Conservation (phyloP, 192 early-diverging fungal species). For the Pilobolus umbonatus region DNA sequence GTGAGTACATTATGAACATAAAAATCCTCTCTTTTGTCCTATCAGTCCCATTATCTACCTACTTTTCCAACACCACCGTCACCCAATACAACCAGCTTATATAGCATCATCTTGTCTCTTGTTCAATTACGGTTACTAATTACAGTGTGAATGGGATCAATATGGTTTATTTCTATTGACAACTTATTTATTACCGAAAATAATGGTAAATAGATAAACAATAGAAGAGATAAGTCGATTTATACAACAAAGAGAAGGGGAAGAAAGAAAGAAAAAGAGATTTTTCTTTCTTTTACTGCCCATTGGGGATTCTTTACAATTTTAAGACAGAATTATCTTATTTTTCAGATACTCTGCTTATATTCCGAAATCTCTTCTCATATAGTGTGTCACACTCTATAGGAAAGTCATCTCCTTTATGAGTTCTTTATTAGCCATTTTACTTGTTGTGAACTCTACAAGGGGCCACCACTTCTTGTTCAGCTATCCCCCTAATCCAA, state of each 20-base stretch:
- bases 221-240: neutral
- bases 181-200: neutral
- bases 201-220: neutral
- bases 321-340: too few relatives aligned
- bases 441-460: conserved; percentile 63
- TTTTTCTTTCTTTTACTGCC: too few relatives aligned
- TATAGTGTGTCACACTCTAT: too few relatives aligned
- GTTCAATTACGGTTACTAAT: neutral
- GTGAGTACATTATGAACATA: neutral
- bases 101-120: conserved; percentile 74
- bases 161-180: neutral
- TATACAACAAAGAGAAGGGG: neutral
- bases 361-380: too few relatives aligned
- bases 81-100: conserved; percentile 91
- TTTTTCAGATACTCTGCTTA: too few relatives aligned
- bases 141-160: neutral
- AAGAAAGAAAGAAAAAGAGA: neutral
- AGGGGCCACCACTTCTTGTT: conserved; percentile 74
- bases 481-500: conserved; percentile 55
- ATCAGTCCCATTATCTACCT: neutral
- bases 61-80: conserved; percentile 77
- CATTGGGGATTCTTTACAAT: too few relatives aligned
- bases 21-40: neutral
- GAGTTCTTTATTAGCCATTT: conserved; percentile 49
- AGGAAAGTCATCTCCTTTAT: too few relatives aligned